Percentiles rank a stretch among this genome's conserved stretches.
Conservation (phyloP, 2,329 filamentous ascomycete species). For the Emergomyces orientalis region DNA sequence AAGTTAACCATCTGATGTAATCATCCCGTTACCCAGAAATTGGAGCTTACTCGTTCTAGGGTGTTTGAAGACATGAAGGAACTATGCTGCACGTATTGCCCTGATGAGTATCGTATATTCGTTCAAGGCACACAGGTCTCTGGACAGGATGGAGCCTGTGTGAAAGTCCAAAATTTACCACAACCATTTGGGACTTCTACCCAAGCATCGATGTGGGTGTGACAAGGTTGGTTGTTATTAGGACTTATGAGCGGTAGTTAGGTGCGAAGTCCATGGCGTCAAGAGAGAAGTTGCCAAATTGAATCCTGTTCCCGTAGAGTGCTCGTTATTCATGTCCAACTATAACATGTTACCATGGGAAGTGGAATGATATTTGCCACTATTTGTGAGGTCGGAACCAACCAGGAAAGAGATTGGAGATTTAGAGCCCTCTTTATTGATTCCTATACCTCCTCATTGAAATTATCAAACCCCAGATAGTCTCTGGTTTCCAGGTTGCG, state of each 20-base stretch:
- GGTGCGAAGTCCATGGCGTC: too few relatives aligned
- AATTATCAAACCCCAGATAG: constrained; percentile 12
- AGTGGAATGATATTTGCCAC: too few relatives aligned
- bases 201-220: too few relatives aligned
- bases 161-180: neutral
- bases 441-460: constrained; percentile 11
- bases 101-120: neutral
- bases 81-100: neutral
- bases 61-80: constrained; percentile 5
- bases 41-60: neutral
- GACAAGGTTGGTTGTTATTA: too few relatives aligned
- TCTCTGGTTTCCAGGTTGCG: constrained; percentile 11
- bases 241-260: too few relatives aligned
- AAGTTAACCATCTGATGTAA: too few relatives aligned
- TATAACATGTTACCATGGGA: too few relatives aligned
- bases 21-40: neutral
- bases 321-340: too few relatives aligned
- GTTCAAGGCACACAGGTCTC: neutral
- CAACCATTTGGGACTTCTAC: too few relatives aligned
- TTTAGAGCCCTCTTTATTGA: neutral
- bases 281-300: too few relatives aligned
- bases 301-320: too few relatives aligned
- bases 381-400: neutral
- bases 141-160: neutral
- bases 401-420: neutral